Base-by-base conservation (phyloP, 2,329 filamentous ascomycete genomes). In the Fusarium xyrophilum region DNA sequence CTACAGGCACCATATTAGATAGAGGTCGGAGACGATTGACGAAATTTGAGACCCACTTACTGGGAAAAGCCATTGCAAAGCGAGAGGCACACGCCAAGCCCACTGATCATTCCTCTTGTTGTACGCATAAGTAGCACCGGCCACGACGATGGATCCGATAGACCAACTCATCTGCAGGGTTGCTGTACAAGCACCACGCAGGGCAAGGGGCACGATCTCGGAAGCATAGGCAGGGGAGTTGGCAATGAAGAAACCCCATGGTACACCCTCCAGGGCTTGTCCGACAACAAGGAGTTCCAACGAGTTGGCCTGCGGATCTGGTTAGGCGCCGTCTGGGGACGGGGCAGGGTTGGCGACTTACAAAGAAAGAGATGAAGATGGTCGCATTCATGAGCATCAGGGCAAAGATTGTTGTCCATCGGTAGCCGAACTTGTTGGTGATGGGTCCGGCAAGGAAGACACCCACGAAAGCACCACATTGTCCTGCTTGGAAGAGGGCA, bases 161-260 rank as follows among this genome's bases (percentile, higher is more conserved):
- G 85, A 83, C 87, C 87, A 89, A 78, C 85, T 85, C 86, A 89
- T 88, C 73, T 89, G 86, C 71, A 89, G 69, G 77, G 85, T 88
- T 69, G 85, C 83, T 3, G 87, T 89, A 25, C 80, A 81, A 33
- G 85, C 83, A 57, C 83, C 86, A 74, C 87, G 79, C 39, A 89
- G 79, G 69, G 79, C 77, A 42, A 89, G 80, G 0, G 87, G 87
- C 5, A 87, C 85, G 53, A 89, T 86, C 73, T 89, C 87, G 68
- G 79, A 80, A 76, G 84, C 85, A 77, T 89, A 88, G 5, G 86
- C 86, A 3, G 86, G 86, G 9, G 86, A 81, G 74, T 88, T 88
- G 69, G 86, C 85, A 63, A 88, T 87, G 77, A 89, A 89, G 73
- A 89, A 83, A 12, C 87, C 87, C 87, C 87, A 89, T 2, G 77